A percentile compares a stretch with the other conserved stretches of the same genome.
These are phyloP conservation scores for Nakaseomyces bracarensis DNA, from an alignment of 1,139 yeast species.

Conservation along the genomic window DNA sequence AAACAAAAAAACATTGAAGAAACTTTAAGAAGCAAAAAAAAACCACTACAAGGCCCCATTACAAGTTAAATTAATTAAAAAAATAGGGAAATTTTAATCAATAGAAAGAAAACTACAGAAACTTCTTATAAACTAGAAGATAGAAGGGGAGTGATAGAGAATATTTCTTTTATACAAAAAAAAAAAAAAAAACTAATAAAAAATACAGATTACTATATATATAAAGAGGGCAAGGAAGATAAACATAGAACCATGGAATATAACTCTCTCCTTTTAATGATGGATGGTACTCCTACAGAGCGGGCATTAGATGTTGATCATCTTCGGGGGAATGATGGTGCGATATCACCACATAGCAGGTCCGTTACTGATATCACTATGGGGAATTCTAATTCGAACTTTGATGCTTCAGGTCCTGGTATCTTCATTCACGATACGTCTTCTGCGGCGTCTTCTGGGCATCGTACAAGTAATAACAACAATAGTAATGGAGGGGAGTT, in stretches of 20 bases:
- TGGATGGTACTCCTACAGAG: constrained; percentile 4
- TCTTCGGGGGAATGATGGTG: constrained; percentile 4
- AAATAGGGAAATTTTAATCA: too few species aligned
- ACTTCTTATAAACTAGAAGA: too few species aligned
- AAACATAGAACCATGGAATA: background rate
- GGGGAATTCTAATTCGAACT: background rate
- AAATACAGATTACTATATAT: too few species aligned
- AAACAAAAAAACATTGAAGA: too few species aligned
- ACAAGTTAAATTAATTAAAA: too few species aligned
- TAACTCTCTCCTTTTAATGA: constrained; percentile 4
- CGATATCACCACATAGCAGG: constrained; percentile 5
- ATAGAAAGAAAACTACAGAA: background rate
- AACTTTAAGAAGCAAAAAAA: too few species aligned
- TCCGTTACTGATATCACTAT: background rate
- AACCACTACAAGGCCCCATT: too few species aligned
- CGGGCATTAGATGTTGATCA: background rate
- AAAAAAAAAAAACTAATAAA: background rate
- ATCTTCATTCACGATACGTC: background rate
- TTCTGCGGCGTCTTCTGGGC: background rate
- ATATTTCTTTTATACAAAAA: too few species aligned
- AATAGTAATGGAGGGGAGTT: constrained; percentile 1
- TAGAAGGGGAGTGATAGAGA: too few species aligned
- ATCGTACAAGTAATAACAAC: background rate
- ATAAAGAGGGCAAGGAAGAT: background rate
- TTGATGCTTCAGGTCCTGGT: background rate